Evolutionary conservation across 257 asterid genomes (phyloP), one percentile per base, ranked within the genome.

Genomic region (Voacanga thouarsii): DNA sequence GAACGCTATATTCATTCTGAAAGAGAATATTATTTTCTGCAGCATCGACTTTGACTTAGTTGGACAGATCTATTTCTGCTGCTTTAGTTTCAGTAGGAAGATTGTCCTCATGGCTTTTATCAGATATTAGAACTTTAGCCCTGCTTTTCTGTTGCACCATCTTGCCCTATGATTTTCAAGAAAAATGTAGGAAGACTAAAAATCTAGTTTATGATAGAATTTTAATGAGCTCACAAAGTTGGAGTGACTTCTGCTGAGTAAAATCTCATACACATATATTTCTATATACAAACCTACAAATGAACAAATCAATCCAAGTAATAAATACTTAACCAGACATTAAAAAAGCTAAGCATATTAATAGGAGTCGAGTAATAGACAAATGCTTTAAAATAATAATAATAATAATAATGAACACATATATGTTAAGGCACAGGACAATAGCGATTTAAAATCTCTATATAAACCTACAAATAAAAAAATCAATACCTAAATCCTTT

Each of bases 1-100:
- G 71, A 75, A 26, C 72, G 6, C 74, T 30, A 24, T 30, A 65
- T 11, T 64, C 44, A 47, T 23, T 56, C 37, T 18, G 74, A 56
- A 60, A 16, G 73, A 80, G 68, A 28, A 11, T 55, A 61, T 68
- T 71, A 72, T 53, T 23, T 53, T 72, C 78, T 21, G 65, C 51
- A 23, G 23, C 68, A 47, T 28, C 72, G 67, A 11, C 66, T 16
- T 26, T 57, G 63, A 63, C 43, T 28, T 63, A 61, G 37, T n/a
- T 71, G 73, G 81, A 39, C 75, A 33, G 68, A 33, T 64, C 74
- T 28, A 45, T 7, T 51, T 18, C 80, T 55, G 37, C 60, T 51
- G 16, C 24, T 67, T 10, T 15, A 8, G 66, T 50, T 72, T 56
- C 72, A 74, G 53, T 51, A 44, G 33, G 67, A 63, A 33, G 70